Percentiles rank a stretch among this genome's conserved stretches.
These are phyloP conservation scores for Colletotrichum sp. DNA, from an alignment of 2,329 filamentous ascomycete genomes.

Conservation along the genomic window DNA sequence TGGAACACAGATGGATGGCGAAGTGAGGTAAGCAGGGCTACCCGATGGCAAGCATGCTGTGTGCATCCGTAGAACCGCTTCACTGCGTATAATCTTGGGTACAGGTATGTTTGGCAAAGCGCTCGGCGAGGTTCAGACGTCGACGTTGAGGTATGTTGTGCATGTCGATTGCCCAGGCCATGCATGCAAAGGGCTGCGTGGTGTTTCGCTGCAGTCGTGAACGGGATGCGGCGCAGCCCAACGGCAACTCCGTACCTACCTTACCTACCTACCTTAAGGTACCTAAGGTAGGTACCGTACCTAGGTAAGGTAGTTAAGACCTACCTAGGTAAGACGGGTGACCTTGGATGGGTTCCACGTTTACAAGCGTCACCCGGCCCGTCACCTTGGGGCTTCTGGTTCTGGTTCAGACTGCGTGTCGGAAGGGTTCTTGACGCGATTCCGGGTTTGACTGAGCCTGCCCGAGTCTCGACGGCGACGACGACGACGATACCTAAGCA, in stretches of 20 bases:
- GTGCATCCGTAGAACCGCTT: background rate
- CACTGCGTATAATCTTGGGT: background rate
- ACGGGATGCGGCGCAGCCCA: background rate
- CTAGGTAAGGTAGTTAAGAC: no score
- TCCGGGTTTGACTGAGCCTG: background rate
- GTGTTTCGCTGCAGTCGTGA: background rate
- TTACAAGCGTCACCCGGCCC: background rate
- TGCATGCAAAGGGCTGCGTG: background rate
- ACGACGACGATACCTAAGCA: background rate
- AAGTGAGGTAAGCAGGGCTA: background rate
- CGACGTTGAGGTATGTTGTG: background rate
- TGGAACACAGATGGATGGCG: background rate
- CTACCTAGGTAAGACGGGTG: no score
- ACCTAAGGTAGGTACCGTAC: no score
- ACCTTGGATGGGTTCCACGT: background rate
- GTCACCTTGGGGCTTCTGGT: background rate
- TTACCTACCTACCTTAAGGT: no score
- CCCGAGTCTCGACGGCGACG: background rate
- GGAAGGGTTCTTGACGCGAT: background rate
- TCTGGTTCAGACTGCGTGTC: background rate
- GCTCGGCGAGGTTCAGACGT: background rate
- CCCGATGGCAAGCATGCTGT: background rate
- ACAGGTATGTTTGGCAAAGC: background rate
- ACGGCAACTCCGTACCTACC: slow-evolving; percentile 10
- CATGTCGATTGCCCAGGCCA: background rate